Evolutionary conservation across 371 early-diverging fungal species (phyloP).

Genomic region (Conidiobolus coronatus): DNA sequence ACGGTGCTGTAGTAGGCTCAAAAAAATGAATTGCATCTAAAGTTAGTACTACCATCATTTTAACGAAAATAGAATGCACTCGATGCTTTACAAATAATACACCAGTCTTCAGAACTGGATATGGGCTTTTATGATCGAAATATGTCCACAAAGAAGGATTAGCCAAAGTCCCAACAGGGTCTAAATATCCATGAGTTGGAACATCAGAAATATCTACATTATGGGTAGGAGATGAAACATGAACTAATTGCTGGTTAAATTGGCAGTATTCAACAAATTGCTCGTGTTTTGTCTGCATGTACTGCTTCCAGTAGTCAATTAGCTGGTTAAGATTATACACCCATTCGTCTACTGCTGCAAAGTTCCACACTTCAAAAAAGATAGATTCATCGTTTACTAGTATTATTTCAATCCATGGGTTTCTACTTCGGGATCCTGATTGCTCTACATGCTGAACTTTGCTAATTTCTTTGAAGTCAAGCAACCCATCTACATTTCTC

Average conservation of each 20-base stretch:
- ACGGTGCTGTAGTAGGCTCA: neutral
- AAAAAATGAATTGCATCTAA: constrained; percentile 3
- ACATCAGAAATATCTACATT: no score
- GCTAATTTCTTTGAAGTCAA: constrained; percentile 1
- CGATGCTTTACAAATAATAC: neutral
- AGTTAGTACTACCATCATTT: constrained; percentile 1
- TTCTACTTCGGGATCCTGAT: no score
- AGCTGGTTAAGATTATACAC: neutral
- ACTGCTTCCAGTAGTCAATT: neutral
- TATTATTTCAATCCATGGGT: no score
- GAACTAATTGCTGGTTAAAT: no score
- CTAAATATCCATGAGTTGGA: no score
- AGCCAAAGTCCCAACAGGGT: neutral
- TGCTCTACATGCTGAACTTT: no score
- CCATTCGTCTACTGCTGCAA: neutral
- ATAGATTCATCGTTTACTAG: no score
- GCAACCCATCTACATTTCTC: constrained; percentile 1
- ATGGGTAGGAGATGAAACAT: no score
- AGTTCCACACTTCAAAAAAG: constrained; percentile 2
- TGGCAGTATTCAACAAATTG: no score
- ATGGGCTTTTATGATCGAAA: neutral
- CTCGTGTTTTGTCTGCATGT: no score
- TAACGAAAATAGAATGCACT: neutral
- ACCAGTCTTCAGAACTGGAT: neutral
- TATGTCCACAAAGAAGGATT: neutral